Conservation (phyloP, 176 grass and related monocot genomes). For the Carex parvula region DNA sequence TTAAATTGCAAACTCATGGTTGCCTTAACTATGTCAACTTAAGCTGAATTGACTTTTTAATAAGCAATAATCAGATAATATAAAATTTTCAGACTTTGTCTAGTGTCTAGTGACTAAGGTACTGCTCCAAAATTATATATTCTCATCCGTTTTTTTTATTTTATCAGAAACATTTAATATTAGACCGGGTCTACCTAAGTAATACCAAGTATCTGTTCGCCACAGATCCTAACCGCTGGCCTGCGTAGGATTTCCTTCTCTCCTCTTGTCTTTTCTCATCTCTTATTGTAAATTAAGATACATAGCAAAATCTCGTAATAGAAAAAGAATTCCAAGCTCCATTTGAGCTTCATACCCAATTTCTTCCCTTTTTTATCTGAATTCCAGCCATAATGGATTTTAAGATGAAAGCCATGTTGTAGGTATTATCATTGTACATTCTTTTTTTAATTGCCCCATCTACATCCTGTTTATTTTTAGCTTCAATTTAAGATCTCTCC, state of each 20-base stretch:
- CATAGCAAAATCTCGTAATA: neutral
- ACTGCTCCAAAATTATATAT: neutral
- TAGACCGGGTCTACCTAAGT: neutral
- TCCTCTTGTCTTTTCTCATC: neutral
- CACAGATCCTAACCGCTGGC: constrained; percentile 8
- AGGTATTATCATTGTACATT: neutral
- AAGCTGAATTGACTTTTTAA: neutral
- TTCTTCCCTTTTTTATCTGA: neutral
- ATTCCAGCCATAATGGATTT: neutral
- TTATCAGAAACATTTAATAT: neutral
- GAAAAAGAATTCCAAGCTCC: neutral
- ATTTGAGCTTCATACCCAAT: neutral
- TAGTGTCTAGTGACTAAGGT: neutral
- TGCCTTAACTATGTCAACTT: neutral
- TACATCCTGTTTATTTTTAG: neutral
- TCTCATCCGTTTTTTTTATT: neutral
- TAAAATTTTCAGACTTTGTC: too few species aligned
- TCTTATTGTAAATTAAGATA: neutral
- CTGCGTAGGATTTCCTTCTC: neutral
- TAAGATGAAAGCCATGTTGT: neutral
- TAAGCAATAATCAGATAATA: neutral
- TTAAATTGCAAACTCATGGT: neutral
- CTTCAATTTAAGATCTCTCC: neutral
- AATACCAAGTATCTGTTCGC: neutral
- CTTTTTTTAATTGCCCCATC: neutral